Base-by-base conservation (phyloP, 2,329 filamentous ascomycete species). In the Grosmannia clavigera region DNA sequence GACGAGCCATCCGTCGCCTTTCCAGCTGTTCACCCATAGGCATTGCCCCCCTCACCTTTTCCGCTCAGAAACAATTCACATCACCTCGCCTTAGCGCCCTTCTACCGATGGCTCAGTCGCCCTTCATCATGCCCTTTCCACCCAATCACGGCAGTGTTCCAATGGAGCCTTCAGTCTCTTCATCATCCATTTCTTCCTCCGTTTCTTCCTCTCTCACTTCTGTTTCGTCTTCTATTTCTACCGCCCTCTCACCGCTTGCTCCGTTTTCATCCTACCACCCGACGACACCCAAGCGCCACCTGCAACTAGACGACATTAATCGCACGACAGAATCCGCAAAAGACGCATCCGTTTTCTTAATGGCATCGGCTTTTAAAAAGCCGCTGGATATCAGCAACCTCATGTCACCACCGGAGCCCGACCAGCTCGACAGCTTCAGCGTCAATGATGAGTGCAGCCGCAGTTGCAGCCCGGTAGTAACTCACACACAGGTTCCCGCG, bases 361-460 rank as follows among this genome's bases (percentile, higher is more conserved):
- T 46, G 38, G 38, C 54, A 5, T 35, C 12, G n/a, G 33, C 3
- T 14, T 38, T 38, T 5, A 78, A 74, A 67, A 79, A 78, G 64
- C 65, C 69, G 2, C 66, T 77, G 58, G 74, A 78, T 63, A 79
- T 81, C 64, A 77, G 70, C 72, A 83, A 74, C 62, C 72, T 85
- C 61, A 83, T 85, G 78, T 85, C 83, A 27, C 83, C 83, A 38
- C 82, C 82, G 27, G 82, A 84, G 46, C 73, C 74, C n/a, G 68
- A 75, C 40, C 76, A 75, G 56, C 70, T 74, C 48, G 81, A 85
- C 64, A 81, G 70, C 65, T 85, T 84, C 68, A 70, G 66, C 55
- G 71, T 73, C 48, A 61, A 31, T 35, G 57, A 48, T 11, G 59
- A 63, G 58, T 60, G 29, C 67, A 62, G 64, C 61, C 67, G 57